Evolutionary conservation across 345 rosid genomes (phyloP).

Genomic region (Pistacia atlantica): DNA sequence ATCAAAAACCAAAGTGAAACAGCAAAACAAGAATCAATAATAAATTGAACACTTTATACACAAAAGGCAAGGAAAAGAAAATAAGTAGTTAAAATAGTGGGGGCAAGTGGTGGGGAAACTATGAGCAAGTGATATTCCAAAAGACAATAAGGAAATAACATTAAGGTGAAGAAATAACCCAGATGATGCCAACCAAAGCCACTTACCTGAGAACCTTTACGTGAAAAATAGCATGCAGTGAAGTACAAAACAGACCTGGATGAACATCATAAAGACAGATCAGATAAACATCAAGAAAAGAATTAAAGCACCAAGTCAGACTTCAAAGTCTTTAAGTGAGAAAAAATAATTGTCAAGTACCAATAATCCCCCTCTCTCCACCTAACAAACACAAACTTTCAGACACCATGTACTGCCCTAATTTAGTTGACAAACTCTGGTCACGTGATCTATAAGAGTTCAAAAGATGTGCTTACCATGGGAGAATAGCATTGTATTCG

Average conservation of each 20-base stretch:
- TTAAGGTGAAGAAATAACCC: constrained; percentile 5
- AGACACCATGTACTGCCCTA: neutral
- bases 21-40: neutral
- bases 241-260: constrained; percentile 84
- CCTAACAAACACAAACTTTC: neutral
- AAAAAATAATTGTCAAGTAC: neutral
- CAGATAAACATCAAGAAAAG: neutral
- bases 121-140: neutral
- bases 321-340: constrained; percentile 7
- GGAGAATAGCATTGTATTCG: neutral
- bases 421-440: neutral
- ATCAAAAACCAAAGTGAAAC: neutral
- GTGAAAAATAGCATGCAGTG: constrained; percentile 75
- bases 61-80: neutral
- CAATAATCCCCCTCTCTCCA: neutral
- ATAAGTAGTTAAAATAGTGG: neutral
- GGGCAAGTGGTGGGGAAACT: neutral
- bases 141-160: neutral
- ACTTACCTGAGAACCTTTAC: constrained; percentile 85
- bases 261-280: constrained; percentile 29
- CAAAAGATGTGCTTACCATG: neutral
- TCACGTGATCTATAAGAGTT: neutral
- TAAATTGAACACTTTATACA: neutral
- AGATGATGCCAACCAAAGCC: constrained; percentile 20
- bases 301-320: neutral